Evolutionary conservation across 129 eudicot genomes (phyloP), one percentile per base, ranked within the genome.

Genomic region (Escallonia herrerae): DNA sequence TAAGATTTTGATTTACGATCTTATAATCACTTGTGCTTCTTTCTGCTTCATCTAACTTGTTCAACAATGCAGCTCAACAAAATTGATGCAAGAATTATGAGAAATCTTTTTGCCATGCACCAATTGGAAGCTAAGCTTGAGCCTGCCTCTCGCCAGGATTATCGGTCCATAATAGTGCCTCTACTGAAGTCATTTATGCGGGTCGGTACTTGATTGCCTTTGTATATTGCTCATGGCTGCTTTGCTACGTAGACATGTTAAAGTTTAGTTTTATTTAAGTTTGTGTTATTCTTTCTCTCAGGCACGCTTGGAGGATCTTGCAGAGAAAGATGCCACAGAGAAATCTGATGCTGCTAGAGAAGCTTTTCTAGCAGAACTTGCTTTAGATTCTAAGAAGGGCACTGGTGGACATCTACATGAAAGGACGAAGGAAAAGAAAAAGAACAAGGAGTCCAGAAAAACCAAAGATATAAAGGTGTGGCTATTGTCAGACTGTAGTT

Each of bases 281-380:
- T 60, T 15, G 8, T 68, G 15, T 58, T 51, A n/a, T 42, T 69
- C 7, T 11, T 22, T 40, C 4, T 58, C 71, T 40, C 71, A 94
- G 99, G 96, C 97, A 62, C 86, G 69, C 61, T 42, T 94, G 74
- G 99, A 89, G 82, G 90, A 86, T 80, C 77, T 86, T 61, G 97
- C 99, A n/a, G 99, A 89, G 73, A 94, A 89, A 80, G 93, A 89
- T 70, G 99, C 99, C 33, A 89, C 95, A 39, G 85, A 83, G 79
- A 94, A 94, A 76, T 94, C 99, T 56, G 97, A 94, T 82, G 99
- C 99, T 65, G 97, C 97, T 33, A 89, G 99, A 80, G 97, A 94
- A 77, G 95, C 95, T 65, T 84, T 94, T 74, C 77, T 94, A 73
- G 99, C 99, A 6, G 99, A 94, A 79, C 99, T 94, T 79, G 97